phyloP scores from a whole-genome alignment of 2,329 filamentous ascomycete species.

The Epichloe glyceriae region DNA sequence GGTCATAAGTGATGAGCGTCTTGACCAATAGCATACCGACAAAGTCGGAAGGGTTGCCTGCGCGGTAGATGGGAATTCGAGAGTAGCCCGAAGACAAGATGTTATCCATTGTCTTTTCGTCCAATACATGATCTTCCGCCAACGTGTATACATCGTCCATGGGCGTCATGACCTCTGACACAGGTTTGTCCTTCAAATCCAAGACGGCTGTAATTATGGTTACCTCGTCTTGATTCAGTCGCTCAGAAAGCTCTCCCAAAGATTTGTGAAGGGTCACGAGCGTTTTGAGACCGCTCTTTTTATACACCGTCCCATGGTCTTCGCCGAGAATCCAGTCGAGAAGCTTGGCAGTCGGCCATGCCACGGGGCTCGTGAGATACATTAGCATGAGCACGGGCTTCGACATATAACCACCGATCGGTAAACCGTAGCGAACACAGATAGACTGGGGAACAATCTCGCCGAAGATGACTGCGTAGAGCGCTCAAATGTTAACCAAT shows the following conservation, averaged over 20 bases:
- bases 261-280: conserved; percentile 91
- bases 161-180: conserved; percentile 94
- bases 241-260: conserved; percentile 72
- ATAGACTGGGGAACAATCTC: conserved; percentile 93
- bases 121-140: conserved; percentile 85
- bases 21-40: conserved; percentile 97
- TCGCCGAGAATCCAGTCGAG: conserved; percentile 87
- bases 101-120: conserved; percentile 87
- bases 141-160: conserved; percentile 97
- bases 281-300: conserved; percentile 94
- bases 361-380: conserved; percentile 80
- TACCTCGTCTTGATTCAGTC: conserved; percentile 92
- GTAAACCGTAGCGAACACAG: conserved; percentile 89
- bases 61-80: conserved; percentile 83
- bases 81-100: conserved; percentile 93
- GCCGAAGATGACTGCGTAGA: conserved; percentile 81
- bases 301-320: conserved; percentile 93
- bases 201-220: conserved; percentile 96
- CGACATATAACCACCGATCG: conserved; percentile 88
- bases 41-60: conserved; percentile 75
- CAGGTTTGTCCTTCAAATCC: conserved; percentile 90
- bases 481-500: conserved; percentile 8
- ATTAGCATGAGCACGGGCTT: conserved; percentile 78
- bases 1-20: conserved; percentile 97
- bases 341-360: conserved; percentile 91